phyloP scores from a whole-genome alignment of 768 basidiomycete species.

The Rhodosporidiobolus sp. region DNA sequence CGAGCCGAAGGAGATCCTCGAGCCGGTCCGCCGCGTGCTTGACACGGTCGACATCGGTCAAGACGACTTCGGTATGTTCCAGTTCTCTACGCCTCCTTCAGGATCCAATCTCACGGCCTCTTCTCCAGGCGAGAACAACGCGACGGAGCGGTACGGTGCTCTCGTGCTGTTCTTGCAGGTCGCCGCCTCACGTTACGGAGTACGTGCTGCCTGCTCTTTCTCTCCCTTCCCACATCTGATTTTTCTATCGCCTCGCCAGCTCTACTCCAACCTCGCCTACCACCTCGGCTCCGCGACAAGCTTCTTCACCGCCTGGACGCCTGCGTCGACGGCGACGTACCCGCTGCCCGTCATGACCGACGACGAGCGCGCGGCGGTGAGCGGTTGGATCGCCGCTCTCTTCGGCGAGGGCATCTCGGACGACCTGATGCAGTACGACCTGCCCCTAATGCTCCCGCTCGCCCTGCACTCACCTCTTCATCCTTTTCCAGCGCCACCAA shows the following conservation, averaged over 20 bases:
- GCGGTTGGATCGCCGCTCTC: slow-evolving; percentile 38
- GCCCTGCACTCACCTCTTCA: neutral
- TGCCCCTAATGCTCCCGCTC: too few species aligned
- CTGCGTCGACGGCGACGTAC: slow-evolving; percentile 8
- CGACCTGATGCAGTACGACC: slow-evolving; percentile 39
- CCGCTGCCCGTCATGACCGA: neutral
- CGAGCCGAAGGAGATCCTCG: slow-evolving; percentile 20
- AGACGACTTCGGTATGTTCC: slow-evolving; percentile 19
- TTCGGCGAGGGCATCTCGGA: slow-evolving; percentile 45
- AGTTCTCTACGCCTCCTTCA: rapidly evolving
- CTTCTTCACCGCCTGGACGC: slow-evolving; percentile 25
- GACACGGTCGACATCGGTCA: slow-evolving; percentile 18
- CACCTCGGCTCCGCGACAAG: slow-evolving; percentile 30
- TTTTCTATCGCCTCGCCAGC: neutral
- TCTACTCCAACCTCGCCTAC: slow-evolving; percentile 14
- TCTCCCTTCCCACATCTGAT: neutral
- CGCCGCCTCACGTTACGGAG: slow-evolving; percentile 24
- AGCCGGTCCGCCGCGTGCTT: slow-evolving; percentile 12
- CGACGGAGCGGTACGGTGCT: slow-evolving; percentile 31
- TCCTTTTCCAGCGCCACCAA: slow-evolving; percentile 45
- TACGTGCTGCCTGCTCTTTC: neutral
- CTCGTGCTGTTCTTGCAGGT: slow-evolving; percentile 28
- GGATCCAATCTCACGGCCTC: neutral
- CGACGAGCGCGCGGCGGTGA: slow-evolving; percentile 16
- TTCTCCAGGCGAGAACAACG: slow-evolving; percentile 21